A percentile compares a stretch with the other conserved stretches of the same genome.
These are phyloP conservation scores for Ceratocystis variospora DNA, from an alignment of 2,329 filamentous ascomycete species.

Conservation along the genomic window DNA sequence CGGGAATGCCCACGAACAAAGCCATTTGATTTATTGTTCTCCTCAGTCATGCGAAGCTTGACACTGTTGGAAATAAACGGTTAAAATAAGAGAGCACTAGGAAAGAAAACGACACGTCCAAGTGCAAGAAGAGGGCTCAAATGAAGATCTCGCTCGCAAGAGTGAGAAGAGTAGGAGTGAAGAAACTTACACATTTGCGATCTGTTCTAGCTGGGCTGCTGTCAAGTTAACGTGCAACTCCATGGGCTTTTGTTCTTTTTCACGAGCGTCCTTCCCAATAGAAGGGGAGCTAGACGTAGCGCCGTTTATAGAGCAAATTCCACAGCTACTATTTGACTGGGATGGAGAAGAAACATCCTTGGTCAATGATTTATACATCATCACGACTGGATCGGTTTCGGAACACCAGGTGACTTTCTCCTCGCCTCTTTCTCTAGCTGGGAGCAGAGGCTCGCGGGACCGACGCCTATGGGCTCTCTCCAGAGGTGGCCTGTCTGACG, in stretches of 20 bases:
- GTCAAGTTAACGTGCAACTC: slow-evolving; percentile 37
- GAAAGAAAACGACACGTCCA: no score
- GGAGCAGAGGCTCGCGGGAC: neutral
- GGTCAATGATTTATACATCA: neutral
- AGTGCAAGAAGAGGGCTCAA: no score
- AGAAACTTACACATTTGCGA: slow-evolving; percentile 32
- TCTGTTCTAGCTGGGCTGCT: slow-evolving; percentile 35
- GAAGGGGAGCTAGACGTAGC: neutral
- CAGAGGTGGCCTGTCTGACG: neutral
- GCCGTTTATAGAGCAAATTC: neutral
- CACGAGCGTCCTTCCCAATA: neutral
- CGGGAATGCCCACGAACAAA: neutral
- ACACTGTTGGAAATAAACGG: neutral
- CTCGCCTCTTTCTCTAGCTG: neutral
- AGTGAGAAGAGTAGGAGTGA: no score
- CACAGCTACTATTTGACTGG: neutral
- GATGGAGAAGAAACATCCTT: neutral
- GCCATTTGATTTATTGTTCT: neutral
- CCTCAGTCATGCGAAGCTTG: neutral
- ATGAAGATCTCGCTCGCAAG: no score
- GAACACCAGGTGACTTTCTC: neutral
- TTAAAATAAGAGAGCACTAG: neutral
- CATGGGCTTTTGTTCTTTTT: slow-evolving; percentile 30
- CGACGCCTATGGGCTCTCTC: neutral
- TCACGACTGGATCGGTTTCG: neutral